These are phyloP conservation scores for Malassezia psittaci DNA, from an alignment of 1,284 basidiomycete genomes.

Conservation along the genomic window DNA sequence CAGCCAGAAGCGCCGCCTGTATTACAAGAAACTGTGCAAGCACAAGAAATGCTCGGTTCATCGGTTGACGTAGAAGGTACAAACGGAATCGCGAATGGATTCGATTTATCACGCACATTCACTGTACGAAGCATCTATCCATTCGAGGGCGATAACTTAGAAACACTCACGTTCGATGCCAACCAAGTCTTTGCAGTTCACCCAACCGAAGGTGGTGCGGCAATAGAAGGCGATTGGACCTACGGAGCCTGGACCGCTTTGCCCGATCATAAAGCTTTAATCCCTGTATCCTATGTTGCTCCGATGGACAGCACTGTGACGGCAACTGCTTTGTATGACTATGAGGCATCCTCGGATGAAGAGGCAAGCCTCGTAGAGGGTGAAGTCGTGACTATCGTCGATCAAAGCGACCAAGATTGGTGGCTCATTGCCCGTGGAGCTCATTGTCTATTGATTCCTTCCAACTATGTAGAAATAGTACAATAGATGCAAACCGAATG, in stretches of 20 bases:
- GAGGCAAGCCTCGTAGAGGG: slow-evolving; percentile 37
- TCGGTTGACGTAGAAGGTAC: slow-evolving; percentile 15
- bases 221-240: slow-evolving; percentile 62
- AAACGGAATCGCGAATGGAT: slow-evolving; percentile 65
- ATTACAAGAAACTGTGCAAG: too few relatives aligned
- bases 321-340: slow-evolving; percentile 45
- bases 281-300: slow-evolving; percentile 69
- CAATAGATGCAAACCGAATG: neutral
- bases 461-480: slow-evolving; percentile 40
- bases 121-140: slow-evolving; percentile 57
- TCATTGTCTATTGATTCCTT: slow-evolving; percentile 39
- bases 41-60: neutral
- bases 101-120: slow-evolving; percentile 50
- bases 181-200: slow-evolving; percentile 70
- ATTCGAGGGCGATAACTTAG: slow-evolving; percentile 71
- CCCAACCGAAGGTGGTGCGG: slow-evolving; percentile 64
- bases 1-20: neutral
- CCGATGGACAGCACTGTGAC: slow-evolving; percentile 25
- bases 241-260: slow-evolving; percentile 65
- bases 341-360: slow-evolving; percentile 34
- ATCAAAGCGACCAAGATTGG: slow-evolving; percentile 42
- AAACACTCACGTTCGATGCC: slow-evolving; percentile 75
- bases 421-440: slow-evolving; percentile 37
- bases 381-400: slow-evolving; percentile 37
- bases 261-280: slow-evolving; percentile 64